Base-by-base conservation (phyloP, 768 basidiomycete genomes). In the Vishniacozyma victoriae region DNA sequence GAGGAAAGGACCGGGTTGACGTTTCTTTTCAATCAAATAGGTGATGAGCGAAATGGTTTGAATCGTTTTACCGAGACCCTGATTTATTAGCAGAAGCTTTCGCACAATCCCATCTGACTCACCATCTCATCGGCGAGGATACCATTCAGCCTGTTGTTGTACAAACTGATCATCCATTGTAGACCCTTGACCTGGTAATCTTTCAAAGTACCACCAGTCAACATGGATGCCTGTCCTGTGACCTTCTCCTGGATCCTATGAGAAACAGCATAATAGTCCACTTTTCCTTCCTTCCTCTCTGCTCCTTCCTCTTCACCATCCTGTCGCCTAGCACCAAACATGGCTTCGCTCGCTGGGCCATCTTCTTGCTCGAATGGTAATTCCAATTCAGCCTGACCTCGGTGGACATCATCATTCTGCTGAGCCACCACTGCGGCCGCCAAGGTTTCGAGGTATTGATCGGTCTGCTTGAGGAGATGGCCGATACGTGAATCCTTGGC, bases 401-500 rank as follows among this genome's bases (percentile, higher is more conserved):
- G 58, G 55, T 75, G 22, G 12, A 67, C 69, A 51, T 76, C 74
- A 55, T 90, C 87, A 44, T 77, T 83, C 75, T 99, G 93, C 71
- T 99, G 93, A 7, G 86, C 86, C 46, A 83, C 79, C 50, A 99
- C 92, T 25, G 92, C 91, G 50, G 90, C 86, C 1, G 93, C 87
- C 20, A 99, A 82, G 6, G 87, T 89, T 67, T 97, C 93, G 60
- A 99, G 83, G 74, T 90, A 99, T 0, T 82, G 62, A 62, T 99
- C 93, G 7, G 95, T 99, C 75, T 97, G 93, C 37, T 85, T 78
- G 48, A 99, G 77, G 22, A 97, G 77, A 73, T 97, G 95, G 0
- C 92, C 95, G 74, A 99, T 96, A 73, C 95, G 86, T 9, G 93
- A 96, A 64, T 99, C 95, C 72, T 99, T 99, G 49, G 93, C 93